Evolutionary conservation across 177 flowering plant species (phyloP), one percentile per base, ranked within the genome.

Genomic region (Viscum album): DNA sequence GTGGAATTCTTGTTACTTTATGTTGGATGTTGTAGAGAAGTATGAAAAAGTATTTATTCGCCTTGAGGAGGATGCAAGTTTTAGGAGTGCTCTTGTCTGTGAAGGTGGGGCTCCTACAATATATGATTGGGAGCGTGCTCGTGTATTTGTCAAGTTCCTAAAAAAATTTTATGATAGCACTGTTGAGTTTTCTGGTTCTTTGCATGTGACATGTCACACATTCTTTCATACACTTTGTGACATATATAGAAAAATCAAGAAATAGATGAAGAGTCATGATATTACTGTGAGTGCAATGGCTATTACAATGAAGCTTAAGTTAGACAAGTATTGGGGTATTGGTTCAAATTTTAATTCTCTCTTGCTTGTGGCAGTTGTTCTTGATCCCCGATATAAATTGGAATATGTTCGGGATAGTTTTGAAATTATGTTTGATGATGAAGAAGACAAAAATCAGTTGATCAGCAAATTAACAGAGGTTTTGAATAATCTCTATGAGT

Each of bases 341-440:
- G 13, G 16, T 64, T 35, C 35, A 8, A 66, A 35, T 31, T 19
- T 64, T 24, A 71, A 71, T 52, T 23, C 50, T 0, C 36, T 71
- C 23, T 21, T 71, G 30, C 47, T 45, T 47, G 45, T 64, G 21
- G 58, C 60, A 2, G 26, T 34, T 6, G 33, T 65, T 10, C 37
- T 71, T 24, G 73, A 71, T 54, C 73, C 73, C 32, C 24, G 59
- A 6, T 34, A 11, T 64, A 71, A 71, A 39, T 28, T 64, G 68
- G 7, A 31, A 12, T 43, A 35, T 34, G 24, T 64, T 33, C 35
- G 54, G 34, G 47, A 23, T 64, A 6, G 33, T 23, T 50, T 71
- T n/a, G 45, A 28, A 6, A n/a, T 28, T 15, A 2, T 65, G 0
- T 33, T 33, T 45, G 61, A 39, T 8, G 45, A 17, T 8, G 45